Base-by-base conservation (phyloP, 495 filamentous ascomycete species). In the Penicillium crystallinum region DNA sequence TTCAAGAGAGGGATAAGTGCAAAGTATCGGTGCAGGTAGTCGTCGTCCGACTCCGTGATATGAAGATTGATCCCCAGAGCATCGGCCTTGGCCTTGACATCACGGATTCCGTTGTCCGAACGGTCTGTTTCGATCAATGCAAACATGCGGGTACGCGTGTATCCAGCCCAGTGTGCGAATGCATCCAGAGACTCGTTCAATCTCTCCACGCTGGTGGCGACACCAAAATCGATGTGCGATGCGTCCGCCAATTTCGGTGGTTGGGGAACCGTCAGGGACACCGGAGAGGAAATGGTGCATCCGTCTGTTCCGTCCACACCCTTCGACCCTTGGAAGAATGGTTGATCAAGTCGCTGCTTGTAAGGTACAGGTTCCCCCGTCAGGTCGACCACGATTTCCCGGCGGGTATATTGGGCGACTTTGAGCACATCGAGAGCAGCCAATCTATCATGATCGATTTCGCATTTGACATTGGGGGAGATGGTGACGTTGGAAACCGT, bases 161-260 rank as follows among this genome's bases (percentile, higher is more conserved):
- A 68, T 1, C 79, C 68, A 4, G 85, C 77, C 85, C 84, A 88
- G 59, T 85, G 82, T 11, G 70, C 55, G 31, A 87, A 81, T 22
- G 73, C 70, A 22, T 77, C 65, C 10, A 85, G 66, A 2, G 80
- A 83, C 12, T 77, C 73, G 36, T 77, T 70, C 51, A 89, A 64
- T 29, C 84, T 74, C 4, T 68, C 65, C 38, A 81, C 66, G 6
- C 73, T 77, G 14, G 83, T 85, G 2, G 83, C 79, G 1, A 88
- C 77, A 53, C 82, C 84, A 54, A 85, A 82, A 40, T 82, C 68
- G 36, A 85, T 68, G 46, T 73, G 61, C 5, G 80, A 81, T 7
- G 76, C 80, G 56, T 81, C 75, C 15, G 64, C 49, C 49, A 62
- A 56, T 35, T 58, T 62, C 3, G 72, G 67, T 0, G 58, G 59